phyloP scores from a whole-genome alignment of 495 filamentous ascomycete genomes.

The Cenococcum geophilum region DNA sequence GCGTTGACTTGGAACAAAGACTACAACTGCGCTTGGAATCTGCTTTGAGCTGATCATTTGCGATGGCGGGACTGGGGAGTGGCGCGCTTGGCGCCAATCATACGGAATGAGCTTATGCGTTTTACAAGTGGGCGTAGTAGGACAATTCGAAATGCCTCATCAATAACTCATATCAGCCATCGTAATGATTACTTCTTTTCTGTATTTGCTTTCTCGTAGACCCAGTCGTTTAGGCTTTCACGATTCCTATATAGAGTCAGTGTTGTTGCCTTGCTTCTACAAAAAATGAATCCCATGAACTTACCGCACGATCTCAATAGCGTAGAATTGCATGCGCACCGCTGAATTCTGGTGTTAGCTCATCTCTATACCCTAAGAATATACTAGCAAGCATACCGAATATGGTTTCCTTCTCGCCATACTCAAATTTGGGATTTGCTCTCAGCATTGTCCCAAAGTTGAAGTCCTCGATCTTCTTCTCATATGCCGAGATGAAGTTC shows the following conservation, averaged over 20 bases:
- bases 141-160: too few relatives aligned
- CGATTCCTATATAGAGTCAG: constrained; percentile 56
- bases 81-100: too few relatives aligned
- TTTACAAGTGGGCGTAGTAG: too few relatives aligned
- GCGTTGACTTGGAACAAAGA: neutral
- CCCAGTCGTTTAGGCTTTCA: constrained; percentile 89
- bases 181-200: constrained; percentile 30
- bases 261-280: neutral
- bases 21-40: neutral
- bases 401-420: constrained; percentile 83
- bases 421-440: constrained; percentile 69
- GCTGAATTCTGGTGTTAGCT: constrained; percentile 37
- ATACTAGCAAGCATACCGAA: constrained; percentile 53
- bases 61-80: neutral
- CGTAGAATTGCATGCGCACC: constrained; percentile 97
- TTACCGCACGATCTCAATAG: constrained; percentile 85
- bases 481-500: constrained; percentile 87
- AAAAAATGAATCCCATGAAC: constrained; percentile 20
- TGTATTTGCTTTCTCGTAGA: constrained; percentile 68
- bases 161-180: too few relatives aligned
- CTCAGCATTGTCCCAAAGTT: constrained; percentile 96
- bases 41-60: neutral
- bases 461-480: constrained; percentile 88
- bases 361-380: neutral
- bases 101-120: too few relatives aligned